Conservation (phyloP, 1,284 basidiomycete species). For the Puccinia triticina region DNA sequence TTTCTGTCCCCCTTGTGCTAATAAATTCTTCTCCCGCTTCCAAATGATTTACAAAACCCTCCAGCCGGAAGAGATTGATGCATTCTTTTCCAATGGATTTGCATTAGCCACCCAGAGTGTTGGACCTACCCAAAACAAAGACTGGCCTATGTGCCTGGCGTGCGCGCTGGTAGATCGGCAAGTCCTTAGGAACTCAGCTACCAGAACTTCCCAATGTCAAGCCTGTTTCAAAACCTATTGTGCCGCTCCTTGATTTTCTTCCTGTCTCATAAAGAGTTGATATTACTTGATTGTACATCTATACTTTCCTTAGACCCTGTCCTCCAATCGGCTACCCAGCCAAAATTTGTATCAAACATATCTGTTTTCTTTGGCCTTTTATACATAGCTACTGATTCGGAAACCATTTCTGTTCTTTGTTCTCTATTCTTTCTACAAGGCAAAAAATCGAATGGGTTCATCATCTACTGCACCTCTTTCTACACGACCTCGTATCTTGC, state of each 20-base stretch:
- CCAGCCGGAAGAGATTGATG: conserved; percentile 36
- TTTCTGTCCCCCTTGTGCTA: background rate
- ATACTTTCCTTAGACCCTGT: background rate
- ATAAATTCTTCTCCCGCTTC: background rate
- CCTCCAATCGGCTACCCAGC: background rate
- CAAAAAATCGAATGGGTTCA: too few relatives aligned
- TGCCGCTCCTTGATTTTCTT: background rate
- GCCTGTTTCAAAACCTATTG: conserved; percentile 48
- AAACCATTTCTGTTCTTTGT: too few relatives aligned
- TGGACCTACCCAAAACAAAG: conserved; percentile 28
- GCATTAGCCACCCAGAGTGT: conserved; percentile 40
- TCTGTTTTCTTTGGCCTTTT: too few relatives aligned
- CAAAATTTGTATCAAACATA: too few relatives aligned
- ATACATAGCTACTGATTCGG: too few relatives aligned
- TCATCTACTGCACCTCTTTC: too few relatives aligned
- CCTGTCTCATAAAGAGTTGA: background rate
- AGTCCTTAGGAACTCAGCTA: conserved; percentile 3
- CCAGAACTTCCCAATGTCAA: conserved; percentile 45
- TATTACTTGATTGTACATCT: background rate
- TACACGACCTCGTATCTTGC: too few relatives aligned
- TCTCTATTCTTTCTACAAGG: too few relatives aligned
- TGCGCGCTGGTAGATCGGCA: conserved; percentile 49
- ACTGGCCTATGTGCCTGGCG: conserved; percentile 40
- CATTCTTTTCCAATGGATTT: conserved; percentile 42
- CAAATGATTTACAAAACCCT: background rate